A percentile compares a stretch with the other conserved stretches of the same genome.
These are phyloP conservation scores for Microstroma glucosiphilum DNA, from an alignment of 1,284 basidiomycete genomes.

Conservation along the genomic window DNA sequence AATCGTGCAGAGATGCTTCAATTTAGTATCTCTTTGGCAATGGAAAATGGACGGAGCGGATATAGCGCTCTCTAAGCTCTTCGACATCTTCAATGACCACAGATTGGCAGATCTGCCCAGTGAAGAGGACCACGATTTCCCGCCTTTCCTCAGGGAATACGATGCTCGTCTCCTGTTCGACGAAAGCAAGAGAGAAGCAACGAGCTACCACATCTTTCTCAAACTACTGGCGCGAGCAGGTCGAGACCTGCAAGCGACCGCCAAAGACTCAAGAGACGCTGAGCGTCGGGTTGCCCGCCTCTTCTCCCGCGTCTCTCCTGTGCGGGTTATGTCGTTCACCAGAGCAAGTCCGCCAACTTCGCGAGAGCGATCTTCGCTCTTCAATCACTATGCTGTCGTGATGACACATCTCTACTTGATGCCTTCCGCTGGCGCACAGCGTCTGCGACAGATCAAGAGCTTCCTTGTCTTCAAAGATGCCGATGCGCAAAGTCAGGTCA, in stretches of 20 bases:
- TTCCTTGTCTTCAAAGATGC: constrained; percentile 66
- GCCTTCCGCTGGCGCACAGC: constrained; percentile 58
- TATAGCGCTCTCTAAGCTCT: constrained; percentile 62
- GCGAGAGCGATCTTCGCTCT: constrained; percentile 70
- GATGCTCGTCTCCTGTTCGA: constrained; percentile 16
- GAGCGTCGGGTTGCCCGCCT: constrained; percentile 63
- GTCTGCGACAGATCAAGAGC: constrained; percentile 61
- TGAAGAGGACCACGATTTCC: constrained; percentile 66
- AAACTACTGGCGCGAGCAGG: constrained; percentile 66
- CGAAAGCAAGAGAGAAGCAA: constrained; percentile 25
- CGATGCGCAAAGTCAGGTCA: constrained; percentile 65
- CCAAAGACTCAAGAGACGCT: constrained; percentile 15
- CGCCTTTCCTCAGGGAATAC: constrained; percentile 65
- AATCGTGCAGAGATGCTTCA: constrained; percentile 67
- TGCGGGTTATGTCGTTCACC: constrained; percentile 59
- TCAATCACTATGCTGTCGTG: constrained; percentile 76
- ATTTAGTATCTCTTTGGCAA: constrained; percentile 65
- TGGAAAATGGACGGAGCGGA: constrained; percentile 62
- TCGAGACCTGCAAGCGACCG: constrained; percentile 30
- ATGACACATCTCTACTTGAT: constrained; percentile 72
- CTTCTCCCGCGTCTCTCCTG: constrained; percentile 70
- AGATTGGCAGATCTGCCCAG: constrained; percentile 70
- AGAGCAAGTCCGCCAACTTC: constrained; percentile 50
- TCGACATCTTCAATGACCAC: constrained; percentile 71
- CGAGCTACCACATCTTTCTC: constrained; percentile 70